Percentiles rank a stretch among this genome's conserved stretches.
Evolutionary conservation across 1,284 basidiomycete genomes (phyloP).

Genomic region (Microbotryum violaceum): DNA sequence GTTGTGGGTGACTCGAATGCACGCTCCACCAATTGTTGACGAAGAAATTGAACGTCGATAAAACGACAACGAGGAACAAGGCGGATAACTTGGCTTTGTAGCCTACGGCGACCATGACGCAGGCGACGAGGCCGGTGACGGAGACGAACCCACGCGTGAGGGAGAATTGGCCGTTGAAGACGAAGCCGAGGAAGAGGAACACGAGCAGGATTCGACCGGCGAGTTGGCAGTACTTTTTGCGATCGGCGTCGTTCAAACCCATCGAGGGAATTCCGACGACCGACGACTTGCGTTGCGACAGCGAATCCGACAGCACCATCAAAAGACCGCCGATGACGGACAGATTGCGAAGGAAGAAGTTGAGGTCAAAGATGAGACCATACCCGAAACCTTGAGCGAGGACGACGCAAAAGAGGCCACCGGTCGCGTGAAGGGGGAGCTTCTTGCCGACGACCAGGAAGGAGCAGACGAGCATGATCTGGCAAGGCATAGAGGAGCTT

Average conservation of each 20-base stretch:
- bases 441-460: slow-evolving; percentile 78
- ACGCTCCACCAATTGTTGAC: slow-evolving; percentile 99
- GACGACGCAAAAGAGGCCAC: slow-evolving; percentile 82
- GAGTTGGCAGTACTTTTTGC: slow-evolving; percentile 98
- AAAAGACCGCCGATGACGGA: slow-evolving; percentile 85
- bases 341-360: slow-evolving; percentile 97
- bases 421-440: slow-evolving; percentile 79
- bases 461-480: slow-evolving; percentile 89
- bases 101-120: slow-evolving; percentile 92
- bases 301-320: slow-evolving; percentile 96
- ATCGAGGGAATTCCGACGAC: slow-evolving; percentile 78
- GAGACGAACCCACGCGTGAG: slow-evolving; percentile 46
- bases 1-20: slow-evolving; percentile 83
- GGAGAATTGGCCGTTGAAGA: slow-evolving; percentile 55
- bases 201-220: slow-evolving; percentile 95
- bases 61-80: slow-evolving; percentile 84
- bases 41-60: slow-evolving; percentile 93
- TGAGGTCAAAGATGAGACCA: slow-evolving; percentile 92
- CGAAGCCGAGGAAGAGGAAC: slow-evolving; percentile 98
- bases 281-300: slow-evolving; percentile 69
- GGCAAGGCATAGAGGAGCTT: neutral
- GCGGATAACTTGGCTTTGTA: slow-evolving; percentile 99
- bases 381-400: slow-evolving; percentile 89
- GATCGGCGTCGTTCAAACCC: slow-evolving; percentile 77
- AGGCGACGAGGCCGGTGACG: slow-evolving; percentile 52